Evolutionary conservation across 805 yeast genomes (phyloP).

Genomic region (baker's yeast (Saccharomyces cerevisiae)): DNA sequence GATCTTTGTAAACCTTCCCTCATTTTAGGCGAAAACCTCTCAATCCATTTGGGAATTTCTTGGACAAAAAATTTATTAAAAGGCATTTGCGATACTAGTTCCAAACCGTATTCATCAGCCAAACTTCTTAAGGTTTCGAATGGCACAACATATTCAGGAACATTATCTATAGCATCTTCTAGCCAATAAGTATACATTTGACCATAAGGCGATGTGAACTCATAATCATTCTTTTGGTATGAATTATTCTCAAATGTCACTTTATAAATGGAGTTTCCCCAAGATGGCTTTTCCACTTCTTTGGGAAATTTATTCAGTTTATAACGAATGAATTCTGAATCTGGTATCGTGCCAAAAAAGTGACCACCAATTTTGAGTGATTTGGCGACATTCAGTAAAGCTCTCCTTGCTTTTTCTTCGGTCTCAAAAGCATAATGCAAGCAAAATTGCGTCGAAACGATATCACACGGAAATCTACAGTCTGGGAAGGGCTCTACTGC

Average conservation of each 20-base stretch:
- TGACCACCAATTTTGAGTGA: slow-evolving; percentile 75
- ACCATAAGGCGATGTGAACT: slow-evolving; percentile 70
- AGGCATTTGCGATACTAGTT: slow-evolving; percentile 61
- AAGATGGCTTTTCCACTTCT: slow-evolving; percentile 46
- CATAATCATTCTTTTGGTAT: slow-evolving; percentile 54
- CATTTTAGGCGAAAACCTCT: slow-evolving; percentile 49
- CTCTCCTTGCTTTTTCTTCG: slow-evolving; percentile 66
- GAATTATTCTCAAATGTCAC: slow-evolving; percentile 75
- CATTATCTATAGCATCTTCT: slow-evolving; percentile 90
- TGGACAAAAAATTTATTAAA: slow-evolving; percentile 76
- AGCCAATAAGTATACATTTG: slow-evolving; percentile 73
- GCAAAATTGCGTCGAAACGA: slow-evolving; percentile 86
- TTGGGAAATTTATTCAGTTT: slow-evolving; percentile 46
- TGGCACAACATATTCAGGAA: slow-evolving; percentile 95
- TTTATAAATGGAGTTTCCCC: slow-evolving; percentile 81
- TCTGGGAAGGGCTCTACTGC: slow-evolving; percentile 63
- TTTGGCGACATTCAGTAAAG: slow-evolving; percentile 66
- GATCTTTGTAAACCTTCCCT: slow-evolving; percentile 61
- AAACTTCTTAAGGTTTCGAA: slow-evolving; percentile 77
- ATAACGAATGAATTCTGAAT: slow-evolving; percentile 71
- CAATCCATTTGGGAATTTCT: slow-evolving; percentile 62
- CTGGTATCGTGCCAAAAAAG: slow-evolving; percentile 92
- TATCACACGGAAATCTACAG: slow-evolving; percentile 69
- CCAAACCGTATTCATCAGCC: slow-evolving; percentile 76
- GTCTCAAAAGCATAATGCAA: slow-evolving; percentile 90